Evolutionary conservation across 768 basidiomycete species (phyloP), one percentile per base, ranked within the genome.

Genomic region (Glaciozyma antarctica): DNA sequence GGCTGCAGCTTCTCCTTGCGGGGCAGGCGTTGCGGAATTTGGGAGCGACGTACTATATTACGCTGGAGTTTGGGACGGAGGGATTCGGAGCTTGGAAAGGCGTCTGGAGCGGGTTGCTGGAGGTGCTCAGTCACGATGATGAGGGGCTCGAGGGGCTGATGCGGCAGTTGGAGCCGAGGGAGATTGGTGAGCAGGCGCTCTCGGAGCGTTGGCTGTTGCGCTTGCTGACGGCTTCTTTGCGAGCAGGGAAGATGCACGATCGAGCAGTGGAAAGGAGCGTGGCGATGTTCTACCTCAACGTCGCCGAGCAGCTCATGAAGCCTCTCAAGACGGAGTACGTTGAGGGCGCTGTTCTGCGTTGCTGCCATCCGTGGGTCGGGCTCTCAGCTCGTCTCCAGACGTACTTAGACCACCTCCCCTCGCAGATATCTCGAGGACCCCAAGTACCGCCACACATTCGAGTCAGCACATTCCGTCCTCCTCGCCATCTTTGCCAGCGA

Each of bases 401-500:
- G 59, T 34, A 43, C 57, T 34, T 62, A 59, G 4, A 28, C 41
- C 55, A 63, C 62, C 66, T 21, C 56, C 8, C 26, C 26, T 32
- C 52, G 49, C 70, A 89, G 88, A 22, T 82, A 86, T 73, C 79
- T 90, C 34, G 80, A 78, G 60, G 81, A 85, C 63, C 70, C 83
- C 2, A 63, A 62, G 19, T 79, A 88, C 68, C 83, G 86, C 43
- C 87, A 90, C 68, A 84, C 84, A n/a, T 92, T 84, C 71, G 90
- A 93, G 75, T 86, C 88, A 0, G 84, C 89, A 1, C 90, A 92
- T 74, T 91, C 90, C 13, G 87, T 88, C 32, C 77, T 92, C 44
- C 78, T 93, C 19, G 81, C 89, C 6, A 79, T 89, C 48, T 86
- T 90, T 73, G 81, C 86, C 15, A 80, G 83, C 34, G 80, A 82